Percentiles rank a stretch among this genome's conserved stretches.
phyloP scores from a whole-genome alignment of 768 basidiomycete species.

The Scleroderma citrinum region DNA sequence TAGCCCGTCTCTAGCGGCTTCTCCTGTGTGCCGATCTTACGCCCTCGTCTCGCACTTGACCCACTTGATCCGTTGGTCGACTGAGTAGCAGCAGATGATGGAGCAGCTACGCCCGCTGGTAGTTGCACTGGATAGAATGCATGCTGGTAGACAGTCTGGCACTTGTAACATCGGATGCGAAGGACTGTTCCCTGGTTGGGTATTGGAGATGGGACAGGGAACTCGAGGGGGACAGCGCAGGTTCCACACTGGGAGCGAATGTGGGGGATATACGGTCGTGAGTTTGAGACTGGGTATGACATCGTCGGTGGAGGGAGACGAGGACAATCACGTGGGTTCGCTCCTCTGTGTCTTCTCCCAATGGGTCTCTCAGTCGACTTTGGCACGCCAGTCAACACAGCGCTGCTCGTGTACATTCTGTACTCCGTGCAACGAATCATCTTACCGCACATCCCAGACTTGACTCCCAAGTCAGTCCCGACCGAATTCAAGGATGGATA shows the following conservation, averaged over 20 bases:
- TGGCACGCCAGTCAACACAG: constrained; percentile 75
- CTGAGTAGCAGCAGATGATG: constrained; percentile 9
- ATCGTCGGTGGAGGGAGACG: too few relatives aligned
- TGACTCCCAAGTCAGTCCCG: constrained; percentile 43
- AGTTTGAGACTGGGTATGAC: constrained; percentile 49
- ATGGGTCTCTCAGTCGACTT: constrained; percentile 41
- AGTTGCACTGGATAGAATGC: constrained; percentile 65
- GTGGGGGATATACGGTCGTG: constrained; percentile 62
- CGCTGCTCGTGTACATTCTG: constrained; percentile 69
- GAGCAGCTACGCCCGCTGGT: constrained; percentile 20
- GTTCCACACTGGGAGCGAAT: constrained; percentile 55
- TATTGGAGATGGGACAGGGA: constrained; percentile 54
- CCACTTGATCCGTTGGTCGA: constrained; percentile 17
- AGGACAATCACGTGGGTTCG: too few relatives aligned
- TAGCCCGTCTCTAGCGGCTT: constrained; percentile 86
- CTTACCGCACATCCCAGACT: constrained; percentile 52
- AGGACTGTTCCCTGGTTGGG: constrained; percentile 56
- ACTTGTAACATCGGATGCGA: constrained; percentile 65
- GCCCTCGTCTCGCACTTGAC: constrained; percentile 38
- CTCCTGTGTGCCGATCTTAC: constrained; percentile 87
- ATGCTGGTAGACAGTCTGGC: constrained; percentile 54
- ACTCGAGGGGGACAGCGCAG: constrained; percentile 58
- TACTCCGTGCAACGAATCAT: constrained; percentile 72
- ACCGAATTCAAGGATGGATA: constrained; percentile 77
- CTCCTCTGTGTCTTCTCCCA: too few relatives aligned